These are phyloP conservation scores for Citrullus amarus DNA, from an alignment of 306 rosid genomes.

Conservation along the genomic window DNA sequence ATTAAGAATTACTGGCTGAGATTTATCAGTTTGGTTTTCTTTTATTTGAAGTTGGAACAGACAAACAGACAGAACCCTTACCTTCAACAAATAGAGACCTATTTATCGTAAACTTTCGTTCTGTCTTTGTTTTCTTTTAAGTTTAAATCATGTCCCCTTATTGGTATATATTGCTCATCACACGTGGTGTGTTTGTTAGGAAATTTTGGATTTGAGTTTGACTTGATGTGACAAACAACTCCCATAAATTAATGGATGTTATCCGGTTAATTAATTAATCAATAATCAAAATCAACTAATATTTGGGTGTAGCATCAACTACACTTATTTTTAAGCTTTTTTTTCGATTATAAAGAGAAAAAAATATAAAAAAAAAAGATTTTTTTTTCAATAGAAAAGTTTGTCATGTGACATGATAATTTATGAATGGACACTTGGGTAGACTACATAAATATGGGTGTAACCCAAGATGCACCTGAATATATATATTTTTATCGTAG, in stretches of 20 bases:
- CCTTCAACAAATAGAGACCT: background rate
- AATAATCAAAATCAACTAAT: too few species aligned
- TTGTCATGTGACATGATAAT: too few species aligned
- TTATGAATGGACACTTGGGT: too few species aligned
- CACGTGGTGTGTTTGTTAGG: background rate
- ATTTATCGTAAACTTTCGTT: background rate
- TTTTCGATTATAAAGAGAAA: too few species aligned
- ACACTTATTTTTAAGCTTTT: too few species aligned
- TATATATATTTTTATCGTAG: too few species aligned
- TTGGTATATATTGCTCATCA: background rate
- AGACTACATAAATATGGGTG: too few species aligned
- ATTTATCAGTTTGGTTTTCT: background rate
- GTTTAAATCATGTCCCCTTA: background rate
- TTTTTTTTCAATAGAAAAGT: too few species aligned
- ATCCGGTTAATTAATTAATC: background rate
- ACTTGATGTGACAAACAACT: background rate
- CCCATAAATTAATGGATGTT: background rate
- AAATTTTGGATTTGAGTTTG: background rate
- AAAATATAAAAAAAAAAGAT: too few species aligned
- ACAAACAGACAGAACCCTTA: background rate
- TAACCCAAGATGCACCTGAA: too few species aligned
- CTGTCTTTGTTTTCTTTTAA: background rate
- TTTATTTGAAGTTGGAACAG: background rate
- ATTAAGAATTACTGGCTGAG: background rate
- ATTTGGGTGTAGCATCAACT: too few species aligned